Evolutionary conservation across 2,329 filamentous ascomycete species (phyloP).

Genomic region (Sclerotinia subarctica): DNA sequence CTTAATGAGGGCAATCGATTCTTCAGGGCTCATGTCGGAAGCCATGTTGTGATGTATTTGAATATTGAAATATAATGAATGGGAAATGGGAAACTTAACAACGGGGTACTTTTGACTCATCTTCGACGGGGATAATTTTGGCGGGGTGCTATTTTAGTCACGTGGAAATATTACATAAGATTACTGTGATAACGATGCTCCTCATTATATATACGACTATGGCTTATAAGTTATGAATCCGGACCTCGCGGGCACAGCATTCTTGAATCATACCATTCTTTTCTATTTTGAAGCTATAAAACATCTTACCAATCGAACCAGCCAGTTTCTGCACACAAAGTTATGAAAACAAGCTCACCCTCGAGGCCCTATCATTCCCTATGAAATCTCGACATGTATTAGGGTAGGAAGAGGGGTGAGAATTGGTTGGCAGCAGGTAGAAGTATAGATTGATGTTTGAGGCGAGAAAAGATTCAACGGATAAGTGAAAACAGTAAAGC

Average conservation of each 20-base stretch:
- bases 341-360: not conserved
- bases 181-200: no score
- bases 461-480: no score
- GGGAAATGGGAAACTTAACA: not conserved
- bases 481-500: not conserved
- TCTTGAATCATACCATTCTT: not conserved
- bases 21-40: slow-evolving; percentile 43
- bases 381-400: no score
- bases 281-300: not conserved
- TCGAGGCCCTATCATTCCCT: not conserved
- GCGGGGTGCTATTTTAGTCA: not conserved
- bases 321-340: no score
- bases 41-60: slow-evolving; percentile 28
- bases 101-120: slow-evolving; percentile 4
- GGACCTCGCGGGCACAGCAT: not conserved
- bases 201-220: no score
- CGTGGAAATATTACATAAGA: not conserved
- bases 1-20: slow-evolving; percentile 72
- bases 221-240: not conserved
- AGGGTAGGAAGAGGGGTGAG: no score
- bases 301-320: no score
- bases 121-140: not conserved
- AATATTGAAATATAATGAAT: not conserved
- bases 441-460: not conserved
- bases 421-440: no score